Conservation (phyloP, 345 rosid genomes). For the Gossypium stocksii region DNA sequence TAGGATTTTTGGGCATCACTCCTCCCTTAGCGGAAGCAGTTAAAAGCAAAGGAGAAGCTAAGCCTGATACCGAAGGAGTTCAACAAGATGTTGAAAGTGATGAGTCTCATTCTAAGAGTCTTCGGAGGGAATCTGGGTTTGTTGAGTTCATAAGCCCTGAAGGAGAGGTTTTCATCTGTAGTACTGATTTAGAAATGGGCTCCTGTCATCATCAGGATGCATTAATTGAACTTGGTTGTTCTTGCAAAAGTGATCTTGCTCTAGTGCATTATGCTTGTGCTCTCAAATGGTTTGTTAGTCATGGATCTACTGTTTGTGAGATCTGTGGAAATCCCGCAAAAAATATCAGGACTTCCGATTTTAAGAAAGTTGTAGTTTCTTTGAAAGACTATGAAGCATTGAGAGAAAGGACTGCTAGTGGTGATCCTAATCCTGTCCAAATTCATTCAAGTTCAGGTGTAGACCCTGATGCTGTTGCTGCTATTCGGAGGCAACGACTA, state of each 20-base stretch:
- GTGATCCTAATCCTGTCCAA: slow-evolving; percentile 54
- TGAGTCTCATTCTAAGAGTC: slow-evolving; percentile 26
- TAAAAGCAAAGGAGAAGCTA: slow-evolving; percentile 36
- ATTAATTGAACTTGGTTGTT: slow-evolving; percentile 84
- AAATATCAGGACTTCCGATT: slow-evolving; percentile 53
- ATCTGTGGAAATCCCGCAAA: slow-evolving; percentile 74
- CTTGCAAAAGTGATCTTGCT: slow-evolving; percentile 86
- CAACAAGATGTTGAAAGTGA: slow-evolving; percentile 29
- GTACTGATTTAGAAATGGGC: slow-evolving; percentile 74
- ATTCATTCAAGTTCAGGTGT: slow-evolving; percentile 40
- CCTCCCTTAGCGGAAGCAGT: slow-evolving; percentile 42
- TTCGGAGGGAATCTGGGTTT: slow-evolving; percentile 41
- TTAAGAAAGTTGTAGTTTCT: slow-evolving; percentile 55
- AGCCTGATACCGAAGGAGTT: slow-evolving; percentile 20
- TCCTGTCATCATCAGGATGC: slow-evolving; percentile 39
- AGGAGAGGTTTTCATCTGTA: slow-evolving; percentile 75
- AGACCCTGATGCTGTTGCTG: slow-evolving; percentile 82
- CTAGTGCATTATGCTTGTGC: slow-evolving; percentile 92
- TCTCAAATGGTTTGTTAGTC: slow-evolving; percentile 94
- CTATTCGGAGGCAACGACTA: slow-evolving; percentile 71
- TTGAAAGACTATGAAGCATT: slow-evolving; percentile 71
- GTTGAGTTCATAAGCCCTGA: slow-evolving; percentile 66
- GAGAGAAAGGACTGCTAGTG: slow-evolving; percentile 65
- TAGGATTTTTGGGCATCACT: slow-evolving; percentile 64
- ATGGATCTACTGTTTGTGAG: slow-evolving; percentile 89